A percentile compares a stretch with the other conserved stretches of the same genome.
phyloP scores from a whole-genome alignment of 768 basidiomycete genomes.

The Mycena sanguinolenta region DNA sequence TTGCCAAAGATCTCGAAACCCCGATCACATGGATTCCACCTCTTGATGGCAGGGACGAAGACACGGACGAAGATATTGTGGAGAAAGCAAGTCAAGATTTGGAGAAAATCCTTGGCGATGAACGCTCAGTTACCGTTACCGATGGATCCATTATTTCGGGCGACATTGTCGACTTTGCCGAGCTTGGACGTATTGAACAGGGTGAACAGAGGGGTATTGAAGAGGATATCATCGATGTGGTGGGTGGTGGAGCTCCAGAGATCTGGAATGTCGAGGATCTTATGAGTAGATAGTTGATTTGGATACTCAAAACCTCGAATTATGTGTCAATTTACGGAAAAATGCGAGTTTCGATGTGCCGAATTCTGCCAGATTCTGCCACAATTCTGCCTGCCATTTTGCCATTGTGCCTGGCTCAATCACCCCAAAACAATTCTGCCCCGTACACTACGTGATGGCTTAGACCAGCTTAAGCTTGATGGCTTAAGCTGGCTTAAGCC shows the following conservation, averaged over 20 bases:
- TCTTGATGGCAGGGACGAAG: neutral
- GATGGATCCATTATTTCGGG: neutral
- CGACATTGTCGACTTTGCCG: conserved; percentile 2
- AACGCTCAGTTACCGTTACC: neutral
- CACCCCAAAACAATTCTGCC: conserved; percentile 23
- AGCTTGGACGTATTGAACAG: conserved; percentile 1
- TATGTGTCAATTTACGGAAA: neutral
- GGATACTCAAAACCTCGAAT: neutral
- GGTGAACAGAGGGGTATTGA: neutral
- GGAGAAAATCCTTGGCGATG: neutral
- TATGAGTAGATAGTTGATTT: neutral
- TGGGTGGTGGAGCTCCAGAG: neutral
- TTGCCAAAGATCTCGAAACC: conserved; percentile 8
- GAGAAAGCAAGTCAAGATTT: neutral
- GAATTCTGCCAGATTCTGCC: conserved; percentile 23
- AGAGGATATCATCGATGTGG: conserved; percentile 3
- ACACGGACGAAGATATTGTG: neutral
- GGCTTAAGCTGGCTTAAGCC: too few species aligned
- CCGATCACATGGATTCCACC: conserved; percentile 14
- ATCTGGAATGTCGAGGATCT: conserved; percentile 8
- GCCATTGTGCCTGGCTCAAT: conserved; percentile 20
- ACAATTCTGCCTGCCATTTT: conserved; percentile 27
- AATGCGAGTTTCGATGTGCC: conserved; percentile 22
- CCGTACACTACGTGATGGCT: conserved; percentile 27
- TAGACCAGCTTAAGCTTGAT: too few species aligned